Conservation (phyloP, 2,329 filamentous ascomycete species). For the Claviceps maximensis region DNA sequence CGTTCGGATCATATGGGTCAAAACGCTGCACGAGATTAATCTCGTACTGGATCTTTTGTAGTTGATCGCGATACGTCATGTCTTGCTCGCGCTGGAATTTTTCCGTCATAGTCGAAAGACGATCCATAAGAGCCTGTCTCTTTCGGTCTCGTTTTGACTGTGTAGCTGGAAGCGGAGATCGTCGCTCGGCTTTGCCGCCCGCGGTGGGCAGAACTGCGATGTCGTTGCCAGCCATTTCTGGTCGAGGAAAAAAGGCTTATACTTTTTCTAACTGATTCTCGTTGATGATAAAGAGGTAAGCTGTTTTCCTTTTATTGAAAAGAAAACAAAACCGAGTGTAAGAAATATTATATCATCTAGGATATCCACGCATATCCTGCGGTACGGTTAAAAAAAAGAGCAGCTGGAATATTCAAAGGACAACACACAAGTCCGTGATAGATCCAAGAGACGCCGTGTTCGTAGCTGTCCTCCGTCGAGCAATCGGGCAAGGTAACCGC, state of each 20-base stretch:
- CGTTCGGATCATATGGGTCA: conserved; percentile 61
- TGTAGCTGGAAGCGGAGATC: conserved; percentile 24
- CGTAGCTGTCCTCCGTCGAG: not conserved
- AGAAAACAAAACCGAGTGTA: not conserved
- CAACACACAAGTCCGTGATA: too few relatives aligned
- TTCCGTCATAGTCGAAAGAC: conserved; percentile 60
- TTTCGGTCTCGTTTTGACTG: conserved; percentile 83
- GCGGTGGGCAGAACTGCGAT: conserved; percentile 19
- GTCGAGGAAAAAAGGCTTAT: not conserved
- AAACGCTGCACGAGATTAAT: conserved; percentile 76
- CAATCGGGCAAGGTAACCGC: not conserved
- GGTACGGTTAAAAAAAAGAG: not conserved
- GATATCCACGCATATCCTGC: not conserved
- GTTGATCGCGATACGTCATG: conserved; percentile 72
- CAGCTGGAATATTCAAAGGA: not conserved
- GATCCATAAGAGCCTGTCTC: conserved; percentile 68
- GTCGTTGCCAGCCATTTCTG: conserved; percentile 27
- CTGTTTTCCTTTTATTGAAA: not conserved
- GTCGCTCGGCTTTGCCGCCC: conserved; percentile 21
- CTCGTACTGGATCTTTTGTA: conserved; percentile 84
- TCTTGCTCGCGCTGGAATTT: conserved; percentile 73
- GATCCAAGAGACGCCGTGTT: not conserved
- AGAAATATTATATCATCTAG: not conserved
- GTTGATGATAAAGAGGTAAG: not conserved
- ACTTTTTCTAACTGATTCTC: not conserved